Evolutionary conservation across 164 flowering plant genomes (phyloP).

Genomic region (Umbellularia californica): DNA sequence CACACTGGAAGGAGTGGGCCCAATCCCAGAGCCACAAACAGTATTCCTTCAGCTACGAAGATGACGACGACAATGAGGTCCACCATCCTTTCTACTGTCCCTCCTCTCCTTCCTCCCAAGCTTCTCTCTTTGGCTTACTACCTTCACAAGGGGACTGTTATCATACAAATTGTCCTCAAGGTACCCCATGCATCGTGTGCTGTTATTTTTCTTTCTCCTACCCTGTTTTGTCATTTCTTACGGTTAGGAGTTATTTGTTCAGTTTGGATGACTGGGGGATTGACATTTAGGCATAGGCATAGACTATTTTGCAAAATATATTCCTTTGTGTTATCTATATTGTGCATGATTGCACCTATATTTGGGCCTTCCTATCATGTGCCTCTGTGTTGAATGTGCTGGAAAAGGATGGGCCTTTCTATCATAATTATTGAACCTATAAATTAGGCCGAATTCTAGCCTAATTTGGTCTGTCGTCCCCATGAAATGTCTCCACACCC

Average conservation of each 20-base stretch:
- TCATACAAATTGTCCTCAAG: constrained; percentile 41
- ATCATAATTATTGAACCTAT: too few species aligned
- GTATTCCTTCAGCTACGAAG: constrained; percentile 35
- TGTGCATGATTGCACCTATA: too few species aligned
- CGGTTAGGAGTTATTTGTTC: background rate
- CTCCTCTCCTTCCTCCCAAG: constrained; percentile 53
- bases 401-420: too few species aligned
- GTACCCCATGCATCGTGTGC: constrained; percentile 21
- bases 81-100: constrained; percentile 41
- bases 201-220: background rate
- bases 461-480: too few species aligned
- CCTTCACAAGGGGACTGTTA: constrained; percentile 14
- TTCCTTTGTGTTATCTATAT: background rate
- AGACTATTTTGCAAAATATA: background rate
- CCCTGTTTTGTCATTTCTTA: background rate
- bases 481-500: too few species aligned
- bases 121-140: constrained; percentile 33
- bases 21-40: constrained; percentile 20
- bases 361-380: too few species aligned
- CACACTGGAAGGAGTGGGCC: constrained; percentile 41
- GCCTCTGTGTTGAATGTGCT: too few species aligned
- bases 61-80: constrained; percentile 28
- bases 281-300: background rate
- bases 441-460: too few species aligned
- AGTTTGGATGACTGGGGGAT: background rate